Evolutionary conservation across 2,329 filamentous ascomycete species (phyloP).

Genomic region (Penicillium corylophilum): DNA sequence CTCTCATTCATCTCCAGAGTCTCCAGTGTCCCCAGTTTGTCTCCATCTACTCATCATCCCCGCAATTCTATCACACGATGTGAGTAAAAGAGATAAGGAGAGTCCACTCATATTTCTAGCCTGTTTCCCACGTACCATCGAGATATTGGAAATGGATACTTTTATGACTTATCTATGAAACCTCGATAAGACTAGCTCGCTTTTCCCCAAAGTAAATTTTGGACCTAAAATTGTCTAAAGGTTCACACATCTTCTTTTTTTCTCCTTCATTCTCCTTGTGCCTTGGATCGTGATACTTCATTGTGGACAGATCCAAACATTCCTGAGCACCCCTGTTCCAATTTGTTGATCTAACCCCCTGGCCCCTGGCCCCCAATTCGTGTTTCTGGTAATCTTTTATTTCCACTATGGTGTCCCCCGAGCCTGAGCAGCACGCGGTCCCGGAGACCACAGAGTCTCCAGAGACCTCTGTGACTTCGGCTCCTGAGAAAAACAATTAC

Average conservation of each 20-base stretch:
- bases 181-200: conserved; percentile 13
- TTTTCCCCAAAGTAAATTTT: conserved; percentile 1
- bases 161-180: conserved; percentile 7
- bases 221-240: background rate
- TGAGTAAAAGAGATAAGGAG: background rate
- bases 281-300: background rate
- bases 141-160: background rate
- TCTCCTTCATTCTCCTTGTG: background rate
- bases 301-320: background rate
- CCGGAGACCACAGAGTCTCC: conserved; percentile 4
- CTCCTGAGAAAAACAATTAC: conserved; percentile 32
- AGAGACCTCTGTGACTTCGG: background rate
- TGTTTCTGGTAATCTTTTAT: background rate
- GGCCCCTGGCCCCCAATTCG: background rate
- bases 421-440: conserved; percentile 13
- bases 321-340: background rate
- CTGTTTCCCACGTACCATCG: conserved; percentile 1
- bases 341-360: background rate
- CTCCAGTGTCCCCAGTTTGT: conserved; percentile 1
- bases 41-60: conserved; percentile 9
- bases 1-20: background rate
- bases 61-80: conserved; percentile 3
- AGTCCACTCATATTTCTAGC: background rate
- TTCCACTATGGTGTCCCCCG: conserved; percentile 13
- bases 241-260: background rate